Evolutionary conservation across 148 eudicot genomes (phyloP), one percentile per base, ranked within the genome.

Genomic region (Rhododendron kiyosumense): DNA sequence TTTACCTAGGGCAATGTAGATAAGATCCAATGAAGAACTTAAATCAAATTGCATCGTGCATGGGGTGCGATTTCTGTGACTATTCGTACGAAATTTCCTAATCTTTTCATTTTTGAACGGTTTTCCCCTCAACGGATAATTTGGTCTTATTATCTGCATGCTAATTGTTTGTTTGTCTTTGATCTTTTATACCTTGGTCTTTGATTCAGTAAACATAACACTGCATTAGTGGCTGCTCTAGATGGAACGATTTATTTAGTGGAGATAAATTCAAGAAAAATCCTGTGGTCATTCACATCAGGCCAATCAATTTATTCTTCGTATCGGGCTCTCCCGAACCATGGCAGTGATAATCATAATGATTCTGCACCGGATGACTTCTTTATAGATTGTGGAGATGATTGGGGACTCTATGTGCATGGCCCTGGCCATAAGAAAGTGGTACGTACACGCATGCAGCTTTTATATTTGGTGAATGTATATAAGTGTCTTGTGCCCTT

Each of bases 251-350:
- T 96, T 85, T 88, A 94, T 88, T 89, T 94, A 45, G 79, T 96
- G 79, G 94, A 95, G 65, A 90, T 84, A 82, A 91, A 92, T 84
- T 89, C 96, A 57, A 84, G 89, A 89, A 93, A 93, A 88, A 86
- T 92, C 65, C 81, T 93, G 30, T 96, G 99, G 99, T 96, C 99
- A 84, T 94, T 93, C 86, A 79, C 96, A 59, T 93, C 98, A 78
- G 99, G 98, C 59, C 89, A 92, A 41, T 91, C 94, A 48, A 93
- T 96, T 84, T 94, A 96, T 88, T 89, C 90, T 78, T 96, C 99
- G 9, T 92, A 91, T 89, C 98, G 93, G 65, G 89, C 90, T 84
- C 91, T 94, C 77, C 14, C 87, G 7, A 83, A 79, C 76, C 91
- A 88, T 75, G 90, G 89, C 65, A 86, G 71, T 59, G 92, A 88